Evolutionary conservation across 169 alveolate genomes (phyloP).

Genomic region (Cyclospora cayetanensis): DNA sequence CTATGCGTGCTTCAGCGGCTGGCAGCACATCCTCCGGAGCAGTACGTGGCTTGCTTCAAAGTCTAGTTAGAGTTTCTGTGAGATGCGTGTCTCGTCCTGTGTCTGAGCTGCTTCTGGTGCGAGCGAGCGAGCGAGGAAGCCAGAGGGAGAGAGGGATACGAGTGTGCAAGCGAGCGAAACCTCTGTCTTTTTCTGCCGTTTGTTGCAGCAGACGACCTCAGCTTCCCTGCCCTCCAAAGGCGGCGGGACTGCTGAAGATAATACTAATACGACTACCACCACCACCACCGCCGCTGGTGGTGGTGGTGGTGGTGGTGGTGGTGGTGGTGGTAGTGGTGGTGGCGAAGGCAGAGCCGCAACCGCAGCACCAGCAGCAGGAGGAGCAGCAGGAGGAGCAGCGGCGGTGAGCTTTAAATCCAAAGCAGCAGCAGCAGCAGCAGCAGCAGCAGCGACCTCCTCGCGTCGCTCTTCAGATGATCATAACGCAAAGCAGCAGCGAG

Average conservation of each 20-base stretch:
- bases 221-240: too few species aligned
- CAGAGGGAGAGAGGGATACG: neutral
- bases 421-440: neutral
- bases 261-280: too few species aligned
- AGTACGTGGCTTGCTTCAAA: neutral
- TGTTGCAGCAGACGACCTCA: too few species aligned
- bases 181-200: neutral
- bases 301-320: neutral
- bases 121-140: neutral
- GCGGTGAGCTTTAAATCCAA: neutral
- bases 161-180: neutral
- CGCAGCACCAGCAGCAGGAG: neutral
- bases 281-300: neutral
- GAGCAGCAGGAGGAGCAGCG: conserved; percentile 50
- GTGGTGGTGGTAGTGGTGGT: neutral
- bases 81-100: neutral
- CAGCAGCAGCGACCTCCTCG: neutral
- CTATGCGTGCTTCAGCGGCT: neutral
- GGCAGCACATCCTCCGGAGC: neutral
- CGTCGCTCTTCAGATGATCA: neutral
- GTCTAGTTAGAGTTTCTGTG: neutral
- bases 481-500: conserved; percentile 14
- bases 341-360: neutral
- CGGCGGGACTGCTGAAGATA: too few species aligned
- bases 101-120: neutral